A percentile compares a stretch with the other conserved stretches of the same genome.
phyloP scores from a whole-genome alignment of 305 asterid genomes.

The Monarda citriodora region DNA sequence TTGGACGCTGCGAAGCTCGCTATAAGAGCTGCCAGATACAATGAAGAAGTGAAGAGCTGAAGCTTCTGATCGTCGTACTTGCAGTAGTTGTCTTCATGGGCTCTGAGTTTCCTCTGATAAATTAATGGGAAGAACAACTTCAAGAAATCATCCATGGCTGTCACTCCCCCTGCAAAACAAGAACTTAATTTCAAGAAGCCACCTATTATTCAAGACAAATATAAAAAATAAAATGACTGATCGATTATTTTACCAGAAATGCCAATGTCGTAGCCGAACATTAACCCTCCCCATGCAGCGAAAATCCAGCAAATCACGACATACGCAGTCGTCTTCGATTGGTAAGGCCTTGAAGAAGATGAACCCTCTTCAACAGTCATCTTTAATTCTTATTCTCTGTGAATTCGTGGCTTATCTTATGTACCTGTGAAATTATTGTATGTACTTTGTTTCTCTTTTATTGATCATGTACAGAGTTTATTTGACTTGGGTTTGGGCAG shows the following conservation, averaged over 20 bases:
- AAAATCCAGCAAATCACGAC: constrained; percentile 42
- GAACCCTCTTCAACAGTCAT: constrained; percentile 14
- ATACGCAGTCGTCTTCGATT: constrained; percentile 29
- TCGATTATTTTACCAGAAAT: constrained; percentile 46
- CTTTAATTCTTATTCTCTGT: neutral
- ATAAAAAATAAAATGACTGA: neutral
- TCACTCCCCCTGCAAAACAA: constrained; percentile 12
- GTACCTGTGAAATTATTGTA: neutral
- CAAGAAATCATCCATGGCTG: constrained; percentile 51
- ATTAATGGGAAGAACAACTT: constrained; percentile 44
- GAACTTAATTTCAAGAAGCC: no score
- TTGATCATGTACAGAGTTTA: neutral
- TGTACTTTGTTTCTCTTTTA: neutral
- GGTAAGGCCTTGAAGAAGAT: neutral
- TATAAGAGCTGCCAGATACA: constrained; percentile 67
- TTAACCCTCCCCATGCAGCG: constrained; percentile 49
- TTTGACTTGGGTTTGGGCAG: neutral
- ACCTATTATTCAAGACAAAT: no score
- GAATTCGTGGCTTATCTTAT: no score
- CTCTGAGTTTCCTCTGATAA: constrained; percentile 36
- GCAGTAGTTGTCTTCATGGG: constrained; percentile 57
- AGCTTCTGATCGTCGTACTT: constrained; percentile 71
- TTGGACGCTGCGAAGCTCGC: constrained; percentile 74
- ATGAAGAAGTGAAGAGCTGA: constrained; percentile 81
- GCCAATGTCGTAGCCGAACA: constrained; percentile 58